Base-by-base conservation (phyloP, 2,329 filamentous ascomycete genomes). In the Pseudopyrenochaeta lycopersici region DNA sequence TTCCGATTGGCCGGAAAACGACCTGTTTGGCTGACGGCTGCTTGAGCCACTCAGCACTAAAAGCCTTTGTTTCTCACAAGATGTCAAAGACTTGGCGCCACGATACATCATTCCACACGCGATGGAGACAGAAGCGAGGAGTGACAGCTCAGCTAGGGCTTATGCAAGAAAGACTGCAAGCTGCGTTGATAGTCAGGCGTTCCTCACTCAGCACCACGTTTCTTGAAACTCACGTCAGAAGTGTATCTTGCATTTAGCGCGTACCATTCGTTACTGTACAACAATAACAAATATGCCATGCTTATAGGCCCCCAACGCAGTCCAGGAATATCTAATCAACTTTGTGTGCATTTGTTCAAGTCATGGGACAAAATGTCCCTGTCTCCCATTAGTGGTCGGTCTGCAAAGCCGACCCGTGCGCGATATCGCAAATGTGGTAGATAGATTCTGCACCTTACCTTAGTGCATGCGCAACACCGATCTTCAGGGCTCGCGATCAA, bases 401-500 rank as follows among this genome's bases (percentile, higher is more conserved):
- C 14, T n/a, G 35, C 15, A n/a, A 20, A 20, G n/a, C 23, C 18
- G 36, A 21, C 18, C 12, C 9, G 15, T 33, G 36, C 40, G 46
- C 42, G 39, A 18, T 36, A 18, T 49, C 33, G 41, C 46, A 32
- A 46, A 7, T n/a, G n/a, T n/a, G n/a, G n/a, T 27, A 46, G 39
- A 41, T 52, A 51, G 59, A 58, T 52, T 36, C 49, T 60, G 54
- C 51, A 56, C 42, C 48, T 44, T 40, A 23, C 30, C 23, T 18
- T 56, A 62, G 59, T 48, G 49, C 41, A 54, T 59, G 49, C 49
- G 35, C 48, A 41, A 42, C 50, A 45, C 41, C 48, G 39, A 50
- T 61, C 48, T 45, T 51, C 51, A 51, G 47, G 47, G 52, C 38
- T 49, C 32, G 35, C 38, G 52, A 44, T 50, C 40, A 33, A 41